A percentile compares a stretch with the other conserved stretches of the same genome.
Evolutionary conservation across 2,329 filamentous ascomycete species (phyloP).

Genomic region (Cladophialophora yegresii): DNA sequence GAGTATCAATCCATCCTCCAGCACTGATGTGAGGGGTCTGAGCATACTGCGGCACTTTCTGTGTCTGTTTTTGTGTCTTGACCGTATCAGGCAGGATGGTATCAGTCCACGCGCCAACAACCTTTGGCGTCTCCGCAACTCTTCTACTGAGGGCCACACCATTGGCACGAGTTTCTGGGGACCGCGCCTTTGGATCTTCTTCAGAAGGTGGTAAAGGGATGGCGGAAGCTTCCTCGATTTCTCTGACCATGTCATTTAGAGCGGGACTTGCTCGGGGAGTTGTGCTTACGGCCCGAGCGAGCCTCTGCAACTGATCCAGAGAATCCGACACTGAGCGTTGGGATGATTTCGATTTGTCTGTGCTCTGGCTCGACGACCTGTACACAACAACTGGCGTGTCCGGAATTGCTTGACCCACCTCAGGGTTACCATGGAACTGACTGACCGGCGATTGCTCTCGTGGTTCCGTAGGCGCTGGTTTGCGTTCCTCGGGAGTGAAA

Average conservation of each 20-base stretch:
- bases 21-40: constrained; percentile 37
- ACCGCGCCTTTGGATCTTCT: constrained; percentile 5
- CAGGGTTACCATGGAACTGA: constrained; percentile 7
- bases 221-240: constrained; percentile 12
- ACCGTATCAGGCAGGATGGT: constrained; percentile 48
- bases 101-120: constrained; percentile 52
- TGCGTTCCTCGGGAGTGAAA: constrained; percentile 26
- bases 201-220: not conserved
- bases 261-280: constrained; percentile 31
- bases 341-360: constrained; percentile 20
- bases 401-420: constrained; percentile 40
- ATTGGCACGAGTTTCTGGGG: constrained; percentile 3
- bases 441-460: not conserved
- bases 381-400: constrained; percentile 46
- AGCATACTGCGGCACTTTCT: constrained; percentile 22
- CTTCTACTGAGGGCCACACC: not conserved
- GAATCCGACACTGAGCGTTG: constrained; percentile 28
- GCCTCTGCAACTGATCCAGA: constrained; percentile 45
- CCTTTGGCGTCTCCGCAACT: constrained; percentile 43
- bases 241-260: constrained; percentile 14
- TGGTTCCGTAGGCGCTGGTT: constrained; percentile 20
- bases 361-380: constrained; percentile 36
- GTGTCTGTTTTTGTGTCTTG: constrained; percentile 28
- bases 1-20: constrained; percentile 37
- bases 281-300: constrained; percentile 41